Base-by-base conservation (phyloP, 139 green algal species). In the Desmodesmus armatus region DNA sequence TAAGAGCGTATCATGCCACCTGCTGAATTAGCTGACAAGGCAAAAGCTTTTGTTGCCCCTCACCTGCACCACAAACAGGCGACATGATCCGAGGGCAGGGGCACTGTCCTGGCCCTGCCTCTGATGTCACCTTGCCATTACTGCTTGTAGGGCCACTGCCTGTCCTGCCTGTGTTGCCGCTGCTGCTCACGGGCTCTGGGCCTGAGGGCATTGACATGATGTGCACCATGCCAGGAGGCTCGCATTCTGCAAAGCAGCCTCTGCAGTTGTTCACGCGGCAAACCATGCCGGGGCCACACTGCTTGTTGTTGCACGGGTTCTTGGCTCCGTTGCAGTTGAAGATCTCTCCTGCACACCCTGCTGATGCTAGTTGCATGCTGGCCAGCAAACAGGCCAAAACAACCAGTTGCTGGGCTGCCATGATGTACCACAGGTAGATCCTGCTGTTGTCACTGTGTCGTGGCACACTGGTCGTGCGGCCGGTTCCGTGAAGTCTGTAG, bases 201-300 rank as follows among this genome's bases (percentile, higher is more conserved):
- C 43, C 7, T 55, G 13, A 7, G 58, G 58, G 58, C 6, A 51
- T 47, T n/a, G 49, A 51, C 49, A 80, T 66, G 31, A 80, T 80
- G 73, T 67, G 73, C 53, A 80, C 53, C 47, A 47, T 69, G 31
- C 73, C 73, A 27, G 31, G 40, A 17, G 55, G 0, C 35, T 80
- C 73, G 35, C 73, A 80, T 17, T n/a, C 19, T 5, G 47, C 73
- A n/a, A 31, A n/a, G 35, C 73, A 80, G 19, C 49, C 49, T 27
- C 73, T 49, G 47, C 73, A 80, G 33, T 67, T 80, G 73, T 80
- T 37, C 11, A 80, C 73, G 29, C 9, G n/a, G 49, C 73, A 80
- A 17, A 33, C 19, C 11, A 39, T 41, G 31, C 73, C 73, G 33
- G 9, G 4, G 11, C 27, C 27, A 31, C 73, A 80, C 17, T 31